Conservation (phyloP, 2,329 filamentous ascomycete genomes). For the Fusarium palustre region DNA sequence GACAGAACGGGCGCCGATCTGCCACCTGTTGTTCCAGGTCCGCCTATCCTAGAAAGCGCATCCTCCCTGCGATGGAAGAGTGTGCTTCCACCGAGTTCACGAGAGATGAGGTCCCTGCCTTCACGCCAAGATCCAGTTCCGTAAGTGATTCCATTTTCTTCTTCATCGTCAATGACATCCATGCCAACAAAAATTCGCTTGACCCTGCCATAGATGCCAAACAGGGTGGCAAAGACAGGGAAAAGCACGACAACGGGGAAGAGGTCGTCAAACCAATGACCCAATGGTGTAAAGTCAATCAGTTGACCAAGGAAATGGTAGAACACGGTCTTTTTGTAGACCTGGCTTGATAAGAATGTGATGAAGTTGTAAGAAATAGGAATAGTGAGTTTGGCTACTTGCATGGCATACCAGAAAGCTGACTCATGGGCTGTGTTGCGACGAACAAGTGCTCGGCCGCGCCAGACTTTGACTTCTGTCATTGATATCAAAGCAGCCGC, state of each 20-base stretch:
- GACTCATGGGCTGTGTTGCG: slow-evolving; percentile 93
- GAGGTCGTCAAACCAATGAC: slow-evolving; percentile 85
- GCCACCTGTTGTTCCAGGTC: slow-evolving; percentile 43
- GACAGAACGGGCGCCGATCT: slow-evolving; percentile 62
- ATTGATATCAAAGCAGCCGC: slow-evolving; percentile 87
- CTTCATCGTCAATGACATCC: slow-evolving; percentile 80
- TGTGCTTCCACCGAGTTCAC: slow-evolving; percentile 78
- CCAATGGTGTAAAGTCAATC: slow-evolving; percentile 85
- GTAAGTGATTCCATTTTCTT: slow-evolving; percentile 71
- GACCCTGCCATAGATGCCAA: slow-evolving; percentile 88
- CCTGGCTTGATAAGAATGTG: slow-evolving; percentile 80
- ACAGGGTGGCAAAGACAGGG: slow-evolving; percentile 85
- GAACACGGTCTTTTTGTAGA: slow-evolving; percentile 84
- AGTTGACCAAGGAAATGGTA: slow-evolving; percentile 86
- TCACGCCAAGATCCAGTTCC: slow-evolving; percentile 91
- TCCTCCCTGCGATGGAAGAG: slow-evolving; percentile 63
- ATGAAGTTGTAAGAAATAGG: slow-evolving; percentile 97
- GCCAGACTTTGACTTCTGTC: slow-evolving; percentile 96
- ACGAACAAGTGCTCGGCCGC: slow-evolving; percentile 87
- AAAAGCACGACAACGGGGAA: slow-evolving; percentile 91
- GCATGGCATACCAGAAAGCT: slow-evolving; percentile 94
- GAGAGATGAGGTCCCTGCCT: slow-evolving; percentile 88
- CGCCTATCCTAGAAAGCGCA: slow-evolving; percentile 52
- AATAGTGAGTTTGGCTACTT: slow-evolving; percentile 92
- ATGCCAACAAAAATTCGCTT: slow-evolving; percentile 82